Evolutionary conservation across 2,329 filamentous ascomycete genomes (phyloP), one percentile per base, ranked within the genome.

Genomic region (Chrysosporium queenslandicum): DNA sequence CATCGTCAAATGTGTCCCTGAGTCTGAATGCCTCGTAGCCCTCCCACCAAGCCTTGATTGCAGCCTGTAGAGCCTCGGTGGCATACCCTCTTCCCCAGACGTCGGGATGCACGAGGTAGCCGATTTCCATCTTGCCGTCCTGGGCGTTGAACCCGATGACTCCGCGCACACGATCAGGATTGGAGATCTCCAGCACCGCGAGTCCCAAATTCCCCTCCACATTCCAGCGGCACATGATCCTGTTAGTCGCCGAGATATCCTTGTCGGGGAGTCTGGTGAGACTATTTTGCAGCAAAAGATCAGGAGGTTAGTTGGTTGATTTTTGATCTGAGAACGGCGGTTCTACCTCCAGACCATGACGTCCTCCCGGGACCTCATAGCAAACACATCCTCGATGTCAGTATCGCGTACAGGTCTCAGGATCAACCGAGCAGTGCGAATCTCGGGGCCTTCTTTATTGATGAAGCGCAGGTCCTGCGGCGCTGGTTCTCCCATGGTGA

Each of bases 301-400:
- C 29, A 32, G 11, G 7, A 36, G 3, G 11, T 14, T 16, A 20
- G 18, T 16, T 7, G n/a, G n/a, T n/a, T n/a, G n/a, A n/a, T 16
- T 7, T 9, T 18, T 14, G 34, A 55, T 37, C 14, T 36, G 32
- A 4, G 32, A 36, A 12, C 12, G 2, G 32, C 16, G 12, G n/a
- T 34, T 57, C 56, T 57, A 65, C 62, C 64, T 59, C 58, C 59
- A 65, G 21, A 59, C 53, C 20, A 61, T 62, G 29, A 65, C 62
- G 7, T 64, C 61, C 40, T 58, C 52, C 46, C 56, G 55, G 16
- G 53, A 53, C 48, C 61, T 55, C 18, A 60, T 58, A 21, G 57
- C 61, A 53, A 58, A 63, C 4, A 64, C 34, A n/a, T 55, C 57
- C 1, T 49, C 42, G 2, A 56, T 58, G 37, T 64, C 62, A 16